These are phyloP conservation scores for Hypoxylon sp. DNA, from an alignment of 2,329 filamentous ascomycete species.

Conservation along the genomic window DNA sequence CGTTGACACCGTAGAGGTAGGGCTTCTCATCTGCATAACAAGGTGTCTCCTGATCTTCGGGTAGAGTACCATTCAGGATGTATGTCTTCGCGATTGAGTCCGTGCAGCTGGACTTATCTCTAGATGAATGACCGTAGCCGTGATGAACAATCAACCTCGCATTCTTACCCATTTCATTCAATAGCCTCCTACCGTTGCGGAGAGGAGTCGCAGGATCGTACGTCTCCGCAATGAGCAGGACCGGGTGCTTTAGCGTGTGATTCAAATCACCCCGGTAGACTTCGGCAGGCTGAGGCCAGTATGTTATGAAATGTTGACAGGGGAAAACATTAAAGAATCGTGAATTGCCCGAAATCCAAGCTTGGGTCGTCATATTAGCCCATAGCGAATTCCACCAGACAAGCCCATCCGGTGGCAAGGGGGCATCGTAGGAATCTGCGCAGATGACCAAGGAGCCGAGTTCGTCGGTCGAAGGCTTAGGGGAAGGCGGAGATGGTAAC, in stretches of 20 bases:
- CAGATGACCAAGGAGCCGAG: slow-evolving; percentile 62
- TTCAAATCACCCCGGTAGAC: slow-evolving; percentile 64
- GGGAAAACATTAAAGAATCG: slow-evolving; percentile 63
- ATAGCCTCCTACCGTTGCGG: slow-evolving; percentile 62
- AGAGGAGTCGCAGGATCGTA: slow-evolving; percentile 67
- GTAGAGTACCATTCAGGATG: slow-evolving; percentile 60
- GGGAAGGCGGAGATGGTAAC: slow-evolving; percentile 50
- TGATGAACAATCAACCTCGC: slow-evolving; percentile 65
- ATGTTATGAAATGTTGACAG: slow-evolving; percentile 62
- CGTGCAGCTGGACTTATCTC: slow-evolving; percentile 63
- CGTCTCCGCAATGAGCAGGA: slow-evolving; percentile 64
- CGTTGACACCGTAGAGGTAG: slow-evolving; percentile 59
- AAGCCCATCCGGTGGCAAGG: slow-evolving; percentile 56
- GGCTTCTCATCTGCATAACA: slow-evolving; percentile 66
- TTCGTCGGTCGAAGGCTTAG: slow-evolving; percentile 57
- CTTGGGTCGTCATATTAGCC: slow-evolving; percentile 62
- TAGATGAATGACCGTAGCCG: slow-evolving; percentile 64
- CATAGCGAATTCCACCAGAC: slow-evolving; percentile 64
- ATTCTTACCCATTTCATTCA: slow-evolving; percentile 63
- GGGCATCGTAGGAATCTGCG: slow-evolving; percentile 62
- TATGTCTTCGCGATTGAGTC: slow-evolving; percentile 59
- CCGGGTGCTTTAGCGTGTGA: slow-evolving; percentile 59
- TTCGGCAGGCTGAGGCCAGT: slow-evolving; percentile 63
- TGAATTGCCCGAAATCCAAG: slow-evolving; percentile 64
- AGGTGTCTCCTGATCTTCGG: slow-evolving; percentile 59